Evolutionary conservation across 805 yeast species (phyloP).

Genomic region (Candida verbasci): DNA sequence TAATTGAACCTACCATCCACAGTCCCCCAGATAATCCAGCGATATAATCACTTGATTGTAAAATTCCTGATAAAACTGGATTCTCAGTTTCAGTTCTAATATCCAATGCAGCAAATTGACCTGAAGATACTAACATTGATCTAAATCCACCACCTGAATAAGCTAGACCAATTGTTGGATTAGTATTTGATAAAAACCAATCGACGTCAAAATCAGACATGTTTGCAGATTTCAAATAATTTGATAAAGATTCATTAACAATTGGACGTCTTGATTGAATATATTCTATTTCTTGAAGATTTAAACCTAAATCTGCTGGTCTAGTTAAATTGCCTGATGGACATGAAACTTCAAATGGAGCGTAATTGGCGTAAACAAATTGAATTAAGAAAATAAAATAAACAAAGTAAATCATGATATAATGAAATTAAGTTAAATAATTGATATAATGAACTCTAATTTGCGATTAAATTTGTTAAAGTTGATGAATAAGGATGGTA

Average conservation of each 20-base stretch:
- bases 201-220: conserved; percentile 18
- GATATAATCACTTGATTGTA: conserved; percentile 67
- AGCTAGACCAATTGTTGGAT: conserved; percentile 28
- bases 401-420: not conserved
- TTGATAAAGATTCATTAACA: conserved; percentile 19
- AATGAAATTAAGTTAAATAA: too few relatives aligned
- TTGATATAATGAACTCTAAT: too few relatives aligned
- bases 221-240: conserved; percentile 19
- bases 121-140: conserved; percentile 70
- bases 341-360: conserved; percentile 27
- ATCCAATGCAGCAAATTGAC: conserved; percentile 75
- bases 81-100: conserved; percentile 70
- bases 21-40: conserved; percentile 74
- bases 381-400: not conserved
- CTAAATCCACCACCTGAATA: conserved; percentile 40
- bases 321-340: conserved; percentile 22
- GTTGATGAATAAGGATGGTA: too few relatives aligned
- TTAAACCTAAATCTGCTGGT: conserved; percentile 19
- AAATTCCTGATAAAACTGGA: conserved; percentile 41
- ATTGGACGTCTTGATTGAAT: conserved; percentile 18
- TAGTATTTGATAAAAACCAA: conserved; percentile 14
- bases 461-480: too few relatives aligned
- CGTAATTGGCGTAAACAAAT: conserved; percentile 13
- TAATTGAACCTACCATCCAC: conserved; percentile 62
- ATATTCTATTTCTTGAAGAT: conserved; percentile 22